Conservation (phyloP, 768 basidiomycete genomes). For the Xerocomus spinulosus region DNA sequence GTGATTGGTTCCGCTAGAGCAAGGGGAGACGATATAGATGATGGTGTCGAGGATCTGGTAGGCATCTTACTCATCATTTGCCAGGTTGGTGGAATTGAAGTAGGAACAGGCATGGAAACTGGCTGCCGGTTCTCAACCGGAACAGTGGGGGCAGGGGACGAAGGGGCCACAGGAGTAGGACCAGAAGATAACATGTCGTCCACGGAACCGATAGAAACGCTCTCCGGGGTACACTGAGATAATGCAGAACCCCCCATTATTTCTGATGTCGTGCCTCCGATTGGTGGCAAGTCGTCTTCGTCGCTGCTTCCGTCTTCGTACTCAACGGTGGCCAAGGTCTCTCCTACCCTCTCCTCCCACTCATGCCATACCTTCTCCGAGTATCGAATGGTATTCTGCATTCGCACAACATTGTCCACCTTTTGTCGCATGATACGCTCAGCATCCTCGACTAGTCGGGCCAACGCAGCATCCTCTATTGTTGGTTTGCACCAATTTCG, state of each 20-base stretch:
- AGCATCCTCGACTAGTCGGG: slow-evolving; percentile 79
- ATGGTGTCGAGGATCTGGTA: slow-evolving; percentile 83
- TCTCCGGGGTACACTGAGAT: slow-evolving; percentile 11
- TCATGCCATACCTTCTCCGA: slow-evolving; percentile 96
- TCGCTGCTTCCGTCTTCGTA: slow-evolving; percentile 51
- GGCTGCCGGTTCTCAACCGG: slow-evolving; percentile 22
- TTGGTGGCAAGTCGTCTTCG: slow-evolving; percentile 37
- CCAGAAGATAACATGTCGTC: slow-evolving; percentile 42
- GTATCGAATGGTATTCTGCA: slow-evolving; percentile 96
- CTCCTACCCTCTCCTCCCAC: slow-evolving; percentile 88
- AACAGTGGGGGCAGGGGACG: slow-evolving; percentile 34
- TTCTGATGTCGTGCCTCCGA: slow-evolving; percentile 22
- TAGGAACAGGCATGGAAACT: slow-evolving; percentile 34
- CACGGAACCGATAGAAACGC: slow-evolving; percentile 16
- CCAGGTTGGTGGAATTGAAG: slow-evolving; percentile 45
- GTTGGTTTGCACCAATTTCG: slow-evolving; percentile 83
- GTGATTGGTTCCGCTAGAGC: slow-evolving; percentile 82
- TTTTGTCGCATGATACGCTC: slow-evolving; percentile 90
- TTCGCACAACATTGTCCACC: slow-evolving; percentile 88
- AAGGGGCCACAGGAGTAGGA: slow-evolving; percentile 66
- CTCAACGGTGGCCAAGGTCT: slow-evolving; percentile 53
- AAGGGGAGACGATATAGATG: slow-evolving; percentile 82
- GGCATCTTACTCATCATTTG: slow-evolving; percentile 44
- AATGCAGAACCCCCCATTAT: slow-evolving; percentile 17
- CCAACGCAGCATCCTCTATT: slow-evolving; percentile 80